These are phyloP conservation scores for Trichophyton rubrum DNA, from an alignment of 2,329 filamentous ascomycete species.

Conservation along the genomic window DNA sequence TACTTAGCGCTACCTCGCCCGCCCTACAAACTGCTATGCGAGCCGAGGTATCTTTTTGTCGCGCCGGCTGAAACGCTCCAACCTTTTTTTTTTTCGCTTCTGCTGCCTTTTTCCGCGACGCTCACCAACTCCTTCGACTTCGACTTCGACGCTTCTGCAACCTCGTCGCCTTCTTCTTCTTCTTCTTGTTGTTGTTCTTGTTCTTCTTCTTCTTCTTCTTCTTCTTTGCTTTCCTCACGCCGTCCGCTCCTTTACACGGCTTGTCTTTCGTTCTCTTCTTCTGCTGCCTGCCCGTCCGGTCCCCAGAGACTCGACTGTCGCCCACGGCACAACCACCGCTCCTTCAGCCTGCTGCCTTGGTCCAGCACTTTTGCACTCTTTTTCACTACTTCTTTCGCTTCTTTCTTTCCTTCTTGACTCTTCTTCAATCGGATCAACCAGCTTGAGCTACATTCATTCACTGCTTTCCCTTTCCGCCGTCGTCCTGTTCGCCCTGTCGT, in stretches of 20 bases:
- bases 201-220: slow-evolving; percentile 18
- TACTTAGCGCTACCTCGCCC: no score
- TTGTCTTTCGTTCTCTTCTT: slow-evolving; percentile 16
- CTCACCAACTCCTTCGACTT: background rate
- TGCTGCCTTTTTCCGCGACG: background rate
- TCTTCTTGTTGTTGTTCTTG: slow-evolving; percentile 12
- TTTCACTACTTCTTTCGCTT: background rate
- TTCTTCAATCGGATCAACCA: background rate
- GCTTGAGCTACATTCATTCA: background rate
- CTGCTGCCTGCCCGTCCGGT: background rate
- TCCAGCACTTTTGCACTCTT: slow-evolving; percentile 10
- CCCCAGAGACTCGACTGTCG: slow-evolving; percentile 4
- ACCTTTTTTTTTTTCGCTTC: background rate
- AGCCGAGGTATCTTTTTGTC: background rate
- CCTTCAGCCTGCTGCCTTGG: slow-evolving; percentile 14
- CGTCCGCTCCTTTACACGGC: slow-evolving; percentile 42
- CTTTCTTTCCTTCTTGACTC: no score
- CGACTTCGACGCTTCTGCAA: background rate
- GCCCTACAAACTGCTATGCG: no score
- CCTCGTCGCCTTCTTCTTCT: slow-evolving; percentile 13
- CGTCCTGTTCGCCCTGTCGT: background rate
- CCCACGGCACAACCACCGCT: background rate
- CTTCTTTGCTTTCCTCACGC: slow-evolving; percentile 22
- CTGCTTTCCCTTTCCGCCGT: background rate
- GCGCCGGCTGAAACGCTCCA: background rate